Evolutionary conservation across 176 grass and related monocot genomes (phyloP).

Genomic region (Eragrostis nindensis): DNA sequence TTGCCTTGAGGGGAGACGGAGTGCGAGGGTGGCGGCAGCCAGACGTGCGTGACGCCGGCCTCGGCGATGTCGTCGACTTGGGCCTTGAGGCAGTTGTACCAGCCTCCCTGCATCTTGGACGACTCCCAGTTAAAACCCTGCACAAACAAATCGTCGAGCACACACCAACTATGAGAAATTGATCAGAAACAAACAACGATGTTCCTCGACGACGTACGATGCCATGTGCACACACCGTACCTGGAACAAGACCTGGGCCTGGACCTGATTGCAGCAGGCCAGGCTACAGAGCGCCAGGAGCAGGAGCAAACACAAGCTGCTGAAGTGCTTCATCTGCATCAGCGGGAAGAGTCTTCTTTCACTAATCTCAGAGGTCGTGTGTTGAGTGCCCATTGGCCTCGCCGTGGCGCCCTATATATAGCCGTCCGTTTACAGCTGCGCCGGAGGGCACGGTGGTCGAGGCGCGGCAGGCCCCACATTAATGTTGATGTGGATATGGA

Average conservation of each 20-base stretch:
- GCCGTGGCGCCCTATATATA: slow-evolving; percentile 11
- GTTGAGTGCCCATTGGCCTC: background rate
- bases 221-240: slow-evolving; percentile 13
- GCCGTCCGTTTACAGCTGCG: background rate
- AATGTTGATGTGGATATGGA: slow-evolving; percentile 41
- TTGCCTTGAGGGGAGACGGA: slow-evolving; percentile 64
- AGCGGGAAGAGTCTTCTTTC: background rate
- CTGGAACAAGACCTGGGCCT: slow-evolving; percentile 72
- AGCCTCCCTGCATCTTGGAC: slow-evolving; percentile 65
- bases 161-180: background rate
- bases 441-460: background rate
- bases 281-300: slow-evolving; percentile 39
- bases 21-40: slow-evolving; percentile 83
- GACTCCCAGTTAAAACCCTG: slow-evolving; percentile 93
- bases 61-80: slow-evolving; percentile 59
- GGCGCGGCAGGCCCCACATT: background rate
- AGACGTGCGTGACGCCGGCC: slow-evolving; percentile 66
- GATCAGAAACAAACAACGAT: background rate
- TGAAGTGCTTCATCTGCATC: slow-evolving; percentile 15
- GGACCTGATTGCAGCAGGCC: slow-evolving; percentile 3
- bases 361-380: slow-evolving; percentile 4
- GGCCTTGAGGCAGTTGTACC: slow-evolving; percentile 60
- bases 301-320: slow-evolving; percentile 35
- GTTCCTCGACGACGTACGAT: background rate
- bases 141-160: background rate